These are phyloP conservation scores for Chlorella sp. DNA, from an alignment of 139 green algal species.

Conservation along the genomic window DNA sequence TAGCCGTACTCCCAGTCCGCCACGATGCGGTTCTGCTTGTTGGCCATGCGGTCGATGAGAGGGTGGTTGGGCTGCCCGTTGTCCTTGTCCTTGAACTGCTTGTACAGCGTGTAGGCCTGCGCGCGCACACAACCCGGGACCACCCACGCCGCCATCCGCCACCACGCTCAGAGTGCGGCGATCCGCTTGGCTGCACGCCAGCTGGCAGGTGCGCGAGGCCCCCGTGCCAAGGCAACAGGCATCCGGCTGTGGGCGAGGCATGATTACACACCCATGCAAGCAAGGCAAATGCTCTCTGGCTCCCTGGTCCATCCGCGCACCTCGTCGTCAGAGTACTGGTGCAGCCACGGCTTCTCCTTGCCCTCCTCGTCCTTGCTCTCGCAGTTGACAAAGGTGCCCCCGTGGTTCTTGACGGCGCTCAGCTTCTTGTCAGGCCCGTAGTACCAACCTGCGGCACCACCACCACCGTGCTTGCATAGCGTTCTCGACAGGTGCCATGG, in stretches of 20 bases:
- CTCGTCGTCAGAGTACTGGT: not conserved
- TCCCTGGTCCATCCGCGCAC: too few relatives aligned
- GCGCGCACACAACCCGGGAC: not conserved
- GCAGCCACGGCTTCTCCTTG: not conserved
- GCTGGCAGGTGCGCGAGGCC: too few relatives aligned
- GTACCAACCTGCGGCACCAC: slow-evolving; percentile 41
- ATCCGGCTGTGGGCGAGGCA: not conserved
- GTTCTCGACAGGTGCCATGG: too few relatives aligned
- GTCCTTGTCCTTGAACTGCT: not conserved
- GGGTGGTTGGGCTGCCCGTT: not conserved
- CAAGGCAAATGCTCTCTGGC: too few relatives aligned
- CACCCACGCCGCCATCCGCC: too few relatives aligned
- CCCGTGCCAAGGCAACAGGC: not conserved
- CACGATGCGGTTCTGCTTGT: not conserved
- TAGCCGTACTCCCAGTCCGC: slow-evolving; percentile 11
- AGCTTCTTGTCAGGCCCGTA: slow-evolving; percentile 54
- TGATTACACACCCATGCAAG: too few relatives aligned
- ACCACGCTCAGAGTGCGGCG: too few relatives aligned
- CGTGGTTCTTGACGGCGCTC: not conserved
- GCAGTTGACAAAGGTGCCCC: slow-evolving; percentile 9
- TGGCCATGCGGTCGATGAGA: slow-evolving; percentile 2
- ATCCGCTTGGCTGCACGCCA: too few relatives aligned
- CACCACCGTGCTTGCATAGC: too few relatives aligned
- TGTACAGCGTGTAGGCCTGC: not conserved
- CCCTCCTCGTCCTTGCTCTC: slow-evolving; percentile 10